phyloP scores from a whole-genome alignment of 768 basidiomycete genomes.

The Nevesoporus exiguus region DNA sequence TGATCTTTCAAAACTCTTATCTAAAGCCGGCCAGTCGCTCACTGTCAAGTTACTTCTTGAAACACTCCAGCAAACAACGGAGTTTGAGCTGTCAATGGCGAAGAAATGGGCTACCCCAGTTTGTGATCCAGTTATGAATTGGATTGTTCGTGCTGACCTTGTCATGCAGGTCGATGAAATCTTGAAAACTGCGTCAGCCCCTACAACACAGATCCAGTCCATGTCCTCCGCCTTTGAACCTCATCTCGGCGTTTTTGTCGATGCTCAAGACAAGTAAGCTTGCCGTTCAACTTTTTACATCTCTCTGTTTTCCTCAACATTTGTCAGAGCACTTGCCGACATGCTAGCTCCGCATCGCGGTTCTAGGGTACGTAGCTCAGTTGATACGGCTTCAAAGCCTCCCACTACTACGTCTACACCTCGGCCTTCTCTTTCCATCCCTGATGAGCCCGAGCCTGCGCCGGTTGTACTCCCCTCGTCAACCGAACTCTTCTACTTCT shows the following conservation, averaged over 20 bases:
- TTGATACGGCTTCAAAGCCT: slow-evolving; percentile 48
- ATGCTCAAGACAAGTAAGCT: slow-evolving; percentile 93
- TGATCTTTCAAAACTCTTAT: slow-evolving; percentile 76
- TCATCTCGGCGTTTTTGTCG: slow-evolving; percentile 89
- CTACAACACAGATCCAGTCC: slow-evolving; percentile 52
- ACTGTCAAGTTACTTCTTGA: slow-evolving; percentile 82
- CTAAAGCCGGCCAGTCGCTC: slow-evolving; percentile 70
- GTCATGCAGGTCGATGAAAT: slow-evolving; percentile 59
- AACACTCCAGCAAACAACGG: slow-evolving; percentile 77
- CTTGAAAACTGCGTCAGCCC: slow-evolving; percentile 49
- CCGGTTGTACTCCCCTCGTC: slow-evolving; percentile 85
- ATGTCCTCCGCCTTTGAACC: slow-evolving; percentile 92
- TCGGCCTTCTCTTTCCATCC: slow-evolving; percentile 37
- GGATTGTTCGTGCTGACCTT: not conserved
- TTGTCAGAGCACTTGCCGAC: slow-evolving; percentile 72
- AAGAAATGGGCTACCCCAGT: slow-evolving; percentile 83
- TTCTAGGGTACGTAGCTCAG: slow-evolving; percentile 58
- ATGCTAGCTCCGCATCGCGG: slow-evolving; percentile 83
- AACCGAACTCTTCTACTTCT: slow-evolving; percentile 96
- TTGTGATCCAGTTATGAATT: slow-evolving; percentile 19
- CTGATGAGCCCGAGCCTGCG: slow-evolving; percentile 45
- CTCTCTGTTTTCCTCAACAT: not conserved
- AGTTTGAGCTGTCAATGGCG: slow-evolving; percentile 80
- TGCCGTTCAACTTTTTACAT: not conserved
- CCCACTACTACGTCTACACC: slow-evolving; percentile 29